A percentile compares a stretch with the other conserved stretches of the same genome.
Conservation (phyloP, 805 yeast species). For the Saccharomycopsis synnaedendra region DNA sequence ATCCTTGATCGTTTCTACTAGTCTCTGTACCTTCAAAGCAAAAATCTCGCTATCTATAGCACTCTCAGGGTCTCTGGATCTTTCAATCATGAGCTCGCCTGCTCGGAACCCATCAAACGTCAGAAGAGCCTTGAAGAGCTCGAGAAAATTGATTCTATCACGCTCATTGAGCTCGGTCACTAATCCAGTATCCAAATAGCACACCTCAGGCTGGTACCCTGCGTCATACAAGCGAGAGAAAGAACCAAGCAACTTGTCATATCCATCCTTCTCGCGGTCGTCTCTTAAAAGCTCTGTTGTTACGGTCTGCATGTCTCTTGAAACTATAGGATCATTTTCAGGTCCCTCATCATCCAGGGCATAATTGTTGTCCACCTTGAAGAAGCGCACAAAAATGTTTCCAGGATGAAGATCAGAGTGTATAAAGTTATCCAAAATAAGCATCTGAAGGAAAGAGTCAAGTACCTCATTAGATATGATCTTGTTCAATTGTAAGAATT, state of each 20-base stretch:
- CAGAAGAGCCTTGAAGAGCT: slow-evolving; percentile 77
- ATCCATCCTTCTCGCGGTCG: slow-evolving; percentile 13
- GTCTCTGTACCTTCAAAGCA: slow-evolving; percentile 74
- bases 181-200: slow-evolving; percentile 87
- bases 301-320: slow-evolving; percentile 25
- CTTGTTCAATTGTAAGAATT: slow-evolving; percentile 34
- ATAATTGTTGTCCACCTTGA: slow-evolving; percentile 29
- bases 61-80: slow-evolving; percentile 91
- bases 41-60: slow-evolving; percentile 77
- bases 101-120: slow-evolving; percentile 91
- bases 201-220: slow-evolving; percentile 74
- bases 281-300: slow-evolving; percentile 24
- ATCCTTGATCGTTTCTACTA: slow-evolving; percentile 71
- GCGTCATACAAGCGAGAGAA: slow-evolving; percentile 36
- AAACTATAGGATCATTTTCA: slow-evolving; percentile 24
- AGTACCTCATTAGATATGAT: slow-evolving; percentile 71
- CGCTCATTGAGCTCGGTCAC: slow-evolving; percentile 76
- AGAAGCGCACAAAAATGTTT: slow-evolving; percentile 69
- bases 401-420: slow-evolving; percentile 98
- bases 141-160: slow-evolving; percentile 80
- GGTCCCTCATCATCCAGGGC: slow-evolving; percentile 1
- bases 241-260: slow-evolving; percentile 33
- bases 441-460: slow-evolving; percentile 88
- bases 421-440: slow-evolving; percentile 83
- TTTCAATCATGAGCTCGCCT: slow-evolving; percentile 90